Conservation (phyloP, 768 basidiomycete genomes). For the Coprinopsis cinerea region DNA sequence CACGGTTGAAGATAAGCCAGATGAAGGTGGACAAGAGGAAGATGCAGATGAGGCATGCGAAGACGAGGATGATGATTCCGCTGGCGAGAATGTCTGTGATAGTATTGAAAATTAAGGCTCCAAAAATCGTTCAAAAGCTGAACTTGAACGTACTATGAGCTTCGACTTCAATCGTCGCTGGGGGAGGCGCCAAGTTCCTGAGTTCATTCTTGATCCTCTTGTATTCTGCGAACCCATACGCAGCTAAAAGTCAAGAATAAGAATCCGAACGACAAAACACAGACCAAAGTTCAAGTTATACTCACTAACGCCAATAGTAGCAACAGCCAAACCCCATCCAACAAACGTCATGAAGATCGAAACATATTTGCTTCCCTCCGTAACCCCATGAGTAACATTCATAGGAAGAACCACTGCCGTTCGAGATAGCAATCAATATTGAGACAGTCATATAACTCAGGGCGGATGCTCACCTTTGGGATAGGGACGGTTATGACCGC, state of each 20-base stretch:
- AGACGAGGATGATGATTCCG: not conserved
- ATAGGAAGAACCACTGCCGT: too few relatives aligned
- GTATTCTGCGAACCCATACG: not conserved
- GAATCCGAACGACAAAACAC: not conserved
- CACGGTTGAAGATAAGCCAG: not conserved
- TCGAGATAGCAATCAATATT: too few relatives aligned
- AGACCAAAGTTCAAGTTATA: not conserved
- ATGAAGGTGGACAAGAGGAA: not conserved
- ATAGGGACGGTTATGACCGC: too few relatives aligned
- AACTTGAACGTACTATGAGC: not conserved
- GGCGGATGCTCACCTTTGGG: too few relatives aligned
- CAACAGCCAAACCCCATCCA: not conserved
- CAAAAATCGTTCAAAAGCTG: not conserved
- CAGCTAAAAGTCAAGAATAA: not conserved
- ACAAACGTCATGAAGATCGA: not conserved
- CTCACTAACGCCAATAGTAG: not conserved
- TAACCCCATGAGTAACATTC: too few relatives aligned
- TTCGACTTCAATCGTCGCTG: not conserved
- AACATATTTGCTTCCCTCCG: not conserved
- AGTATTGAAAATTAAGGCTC: not conserved
- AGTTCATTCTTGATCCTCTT: not conserved
- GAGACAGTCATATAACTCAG: too few relatives aligned
- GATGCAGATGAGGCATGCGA: not conserved
- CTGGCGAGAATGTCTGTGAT: not conserved
- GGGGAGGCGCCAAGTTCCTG: not conserved